Conservation (phyloP, 1,139 yeast genomes). For the Yarrowia galli region DNA sequence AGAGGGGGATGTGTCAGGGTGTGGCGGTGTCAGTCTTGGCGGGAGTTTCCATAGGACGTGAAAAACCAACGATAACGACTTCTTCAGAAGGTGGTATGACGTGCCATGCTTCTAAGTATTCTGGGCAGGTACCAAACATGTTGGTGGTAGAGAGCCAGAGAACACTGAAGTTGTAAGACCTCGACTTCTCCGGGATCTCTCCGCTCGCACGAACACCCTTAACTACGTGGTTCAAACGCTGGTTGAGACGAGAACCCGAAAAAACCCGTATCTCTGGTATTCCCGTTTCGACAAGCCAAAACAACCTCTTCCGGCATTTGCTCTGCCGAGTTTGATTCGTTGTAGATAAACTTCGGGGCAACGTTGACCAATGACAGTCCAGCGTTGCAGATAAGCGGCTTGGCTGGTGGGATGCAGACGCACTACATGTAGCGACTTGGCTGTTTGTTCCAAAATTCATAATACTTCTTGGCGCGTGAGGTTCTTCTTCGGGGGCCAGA, state of each 20-base stretch:
- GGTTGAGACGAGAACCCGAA: slow-evolving; percentile 4
- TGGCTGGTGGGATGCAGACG: slow-evolving; percentile 28
- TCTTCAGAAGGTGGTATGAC: neutral
- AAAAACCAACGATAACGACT: neutral
- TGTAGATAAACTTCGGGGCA: slow-evolving; percentile 13
- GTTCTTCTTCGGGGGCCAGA: neutral
- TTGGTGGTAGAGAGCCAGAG: neutral
- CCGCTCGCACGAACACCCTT: no score
- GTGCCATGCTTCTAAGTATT: neutral
- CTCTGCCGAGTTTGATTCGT: slow-evolving; percentile 33
- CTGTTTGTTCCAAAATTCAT: slow-evolving; percentile 22
- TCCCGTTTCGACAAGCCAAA: slow-evolving; percentile 9
- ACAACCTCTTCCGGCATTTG: slow-evolving; percentile 31
- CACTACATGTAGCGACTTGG: slow-evolving; percentile 15
- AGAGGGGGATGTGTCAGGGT: slow-evolving; percentile 22
- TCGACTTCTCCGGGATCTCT: neutral
- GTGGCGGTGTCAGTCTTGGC: slow-evolving; percentile 29
- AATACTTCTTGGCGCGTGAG: slow-evolving; percentile 30
- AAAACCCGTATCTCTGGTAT: slow-evolving; percentile 4
- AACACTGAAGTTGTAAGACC: neutral
- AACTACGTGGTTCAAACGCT: neutral
- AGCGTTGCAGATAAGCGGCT: slow-evolving; percentile 24
- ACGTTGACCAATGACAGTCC: slow-evolving; percentile 10
- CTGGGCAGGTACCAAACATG: neutral
- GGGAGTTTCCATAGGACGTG: neutral